phyloP scores from a whole-genome alignment of 1,284 basidiomycete genomes.

The Cryptococcus neoformans region DNA sequence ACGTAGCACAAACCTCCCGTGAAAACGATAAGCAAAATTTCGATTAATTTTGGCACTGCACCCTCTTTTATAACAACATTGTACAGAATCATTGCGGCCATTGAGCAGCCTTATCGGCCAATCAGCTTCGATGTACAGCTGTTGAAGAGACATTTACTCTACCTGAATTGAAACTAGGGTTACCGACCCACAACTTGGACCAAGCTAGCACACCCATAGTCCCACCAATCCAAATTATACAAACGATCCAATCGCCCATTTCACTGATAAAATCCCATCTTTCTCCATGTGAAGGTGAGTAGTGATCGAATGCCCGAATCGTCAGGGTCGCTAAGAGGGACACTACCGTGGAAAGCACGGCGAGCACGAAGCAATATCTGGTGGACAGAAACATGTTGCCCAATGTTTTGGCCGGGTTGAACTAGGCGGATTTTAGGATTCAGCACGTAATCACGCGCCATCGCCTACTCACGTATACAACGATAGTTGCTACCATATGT shows the following conservation, averaged over 20 bases:
- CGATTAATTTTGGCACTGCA: slow-evolving; percentile 66
- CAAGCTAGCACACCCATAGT: slow-evolving; percentile 77
- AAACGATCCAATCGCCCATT: slow-evolving; percentile 52
- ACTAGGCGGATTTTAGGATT: slow-evolving; percentile 26
- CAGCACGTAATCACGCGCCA: not conserved
- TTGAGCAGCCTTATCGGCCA: slow-evolving; percentile 68
- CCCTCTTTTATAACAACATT: slow-evolving; percentile 90
- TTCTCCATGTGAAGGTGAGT: slow-evolving; percentile 38
- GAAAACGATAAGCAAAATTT: slow-evolving; percentile 72
- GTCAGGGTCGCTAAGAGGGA: slow-evolving; percentile 75
- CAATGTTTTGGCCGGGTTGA: slow-evolving; percentile 63
- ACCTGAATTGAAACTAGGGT: slow-evolving; percentile 90
- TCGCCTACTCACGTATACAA: slow-evolving; percentile 52
- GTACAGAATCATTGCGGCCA: slow-evolving; percentile 83
- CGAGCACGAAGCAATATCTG: slow-evolving; percentile 48
- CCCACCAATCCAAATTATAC: slow-evolving; percentile 75
- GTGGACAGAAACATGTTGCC: slow-evolving; percentile 75
- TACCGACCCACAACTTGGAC: slow-evolving; percentile 75
- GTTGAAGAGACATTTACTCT: slow-evolving; percentile 22
- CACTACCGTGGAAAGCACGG: slow-evolving; percentile 77
- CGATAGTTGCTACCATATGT: slow-evolving; percentile 86
- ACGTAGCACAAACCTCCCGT: slow-evolving; percentile 55
- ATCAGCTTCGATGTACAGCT: slow-evolving; percentile 1
- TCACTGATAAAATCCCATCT: slow-evolving; percentile 43
- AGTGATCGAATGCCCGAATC: slow-evolving; percentile 69